Percentiles rank a stretch among this genome's conserved stretches.
Evolutionary conservation across 306 rosid species (phyloP).

Genomic region (Gastrolobium villosum): DNA sequence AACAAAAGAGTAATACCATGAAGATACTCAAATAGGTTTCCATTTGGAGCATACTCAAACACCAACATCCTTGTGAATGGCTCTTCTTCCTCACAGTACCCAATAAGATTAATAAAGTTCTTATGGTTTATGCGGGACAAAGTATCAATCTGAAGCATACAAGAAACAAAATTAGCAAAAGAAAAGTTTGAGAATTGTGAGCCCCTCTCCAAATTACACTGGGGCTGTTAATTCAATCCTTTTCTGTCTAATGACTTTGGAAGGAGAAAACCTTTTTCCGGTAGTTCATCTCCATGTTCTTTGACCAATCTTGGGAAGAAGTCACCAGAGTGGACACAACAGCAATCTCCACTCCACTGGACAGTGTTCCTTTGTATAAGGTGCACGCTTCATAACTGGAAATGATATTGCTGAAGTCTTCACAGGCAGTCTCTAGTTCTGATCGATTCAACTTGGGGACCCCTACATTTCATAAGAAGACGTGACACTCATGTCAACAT

Average conservation of each 20-base stretch:
- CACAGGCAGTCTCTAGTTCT: slow-evolving; percentile 92
- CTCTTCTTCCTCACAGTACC: slow-evolving; percentile 90
- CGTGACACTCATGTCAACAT: slow-evolving; percentile 11
- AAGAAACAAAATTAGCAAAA: slow-evolving; percentile 34
- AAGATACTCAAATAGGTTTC: slow-evolving; percentile 79
- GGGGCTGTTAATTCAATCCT: neutral
- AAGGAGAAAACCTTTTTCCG: slow-evolving; percentile 72
- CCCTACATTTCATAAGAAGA: slow-evolving; percentile 60
- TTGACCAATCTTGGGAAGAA: slow-evolving; percentile 81
- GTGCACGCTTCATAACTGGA: slow-evolving; percentile 55
- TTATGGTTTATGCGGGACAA: slow-evolving; percentile 92
- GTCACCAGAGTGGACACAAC: slow-evolving; percentile 70
- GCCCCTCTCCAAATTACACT: neutral
- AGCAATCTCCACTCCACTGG: slow-evolving; percentile 95
- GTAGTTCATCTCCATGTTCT: slow-evolving; percentile 66
- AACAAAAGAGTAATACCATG: slow-evolving; percentile 68
- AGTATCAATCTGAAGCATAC: slow-evolving; percentile 70
- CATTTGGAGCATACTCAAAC: slow-evolving; percentile 95
- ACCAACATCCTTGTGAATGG: slow-evolving; percentile 94
- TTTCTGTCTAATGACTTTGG: slow-evolving; percentile 16
- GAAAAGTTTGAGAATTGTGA: neutral
- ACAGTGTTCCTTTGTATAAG: slow-evolving; percentile 88
- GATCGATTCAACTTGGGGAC: slow-evolving; percentile 87
- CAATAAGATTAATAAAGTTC: slow-evolving; percentile 90
- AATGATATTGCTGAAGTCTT: slow-evolving; percentile 93